Evolutionary conservation across 1,284 basidiomycete genomes (phyloP).

Genomic region (Lentinula novae-zelandiae): DNA sequence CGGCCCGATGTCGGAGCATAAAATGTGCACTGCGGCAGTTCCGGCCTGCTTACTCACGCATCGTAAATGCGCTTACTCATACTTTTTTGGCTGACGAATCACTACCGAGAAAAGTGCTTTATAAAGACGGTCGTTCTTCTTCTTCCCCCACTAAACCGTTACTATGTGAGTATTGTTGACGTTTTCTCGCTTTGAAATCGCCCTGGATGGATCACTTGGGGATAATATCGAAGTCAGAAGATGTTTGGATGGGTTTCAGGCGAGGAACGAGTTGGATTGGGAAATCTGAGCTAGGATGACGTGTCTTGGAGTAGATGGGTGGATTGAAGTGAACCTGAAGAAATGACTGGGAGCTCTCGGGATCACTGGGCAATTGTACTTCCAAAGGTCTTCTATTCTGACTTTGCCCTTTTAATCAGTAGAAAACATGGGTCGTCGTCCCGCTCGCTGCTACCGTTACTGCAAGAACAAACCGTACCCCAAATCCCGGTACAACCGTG

Average conservation of each 20-base stretch:
- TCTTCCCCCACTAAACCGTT: background rate
- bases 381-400: background rate
- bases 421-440: conserved; percentile 82
- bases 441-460: conserved; percentile 95
- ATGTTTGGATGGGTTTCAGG: background rate
- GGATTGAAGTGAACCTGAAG: background rate
- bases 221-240: background rate
- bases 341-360: background rate
- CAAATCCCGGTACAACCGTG: conserved; percentile 96
- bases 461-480: conserved; percentile 98
- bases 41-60: background rate
- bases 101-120: background rate
- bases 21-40: background rate
- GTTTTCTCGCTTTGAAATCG: background rate
- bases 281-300: conserved; percentile 17
- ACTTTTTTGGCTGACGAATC: background rate
- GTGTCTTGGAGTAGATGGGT: background rate
- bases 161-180: conserved; percentile 5
- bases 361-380: background rate
- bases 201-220: background rate
- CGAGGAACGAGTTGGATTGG: conserved; percentile 17
- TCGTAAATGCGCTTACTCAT: background rate
- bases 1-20: background rate
- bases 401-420: background rate
- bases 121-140: background rate